Conservation (phyloP, 2,329 filamentous ascomycete species). For the Orbilia oligospora region DNA sequence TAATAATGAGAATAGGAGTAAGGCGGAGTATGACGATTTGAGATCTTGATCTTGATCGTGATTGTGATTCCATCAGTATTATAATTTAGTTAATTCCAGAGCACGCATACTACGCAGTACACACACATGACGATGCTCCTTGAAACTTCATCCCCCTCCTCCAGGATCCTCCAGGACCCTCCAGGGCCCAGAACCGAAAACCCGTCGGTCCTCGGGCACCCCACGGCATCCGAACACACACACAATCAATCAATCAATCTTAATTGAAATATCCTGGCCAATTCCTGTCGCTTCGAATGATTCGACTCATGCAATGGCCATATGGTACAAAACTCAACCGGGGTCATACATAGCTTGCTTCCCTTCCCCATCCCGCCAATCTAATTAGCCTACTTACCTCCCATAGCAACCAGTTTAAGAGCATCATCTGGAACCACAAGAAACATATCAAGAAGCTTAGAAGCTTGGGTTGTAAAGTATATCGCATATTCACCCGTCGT, state of each 20-base stretch:
- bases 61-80: constrained; percentile 11
- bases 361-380: constrained; percentile 11
- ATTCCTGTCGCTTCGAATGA: neutral
- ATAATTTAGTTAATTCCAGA: neutral
- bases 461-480: neutral
- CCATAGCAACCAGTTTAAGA: constrained; percentile 45
- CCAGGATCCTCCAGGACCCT: no score
- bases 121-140: no score
- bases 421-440: neutral
- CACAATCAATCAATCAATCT: no score
- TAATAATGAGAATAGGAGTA: no score
- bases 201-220: constrained; percentile 42
- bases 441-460: constrained; percentile 28
- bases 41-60: neutral
- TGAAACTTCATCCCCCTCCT: no score
- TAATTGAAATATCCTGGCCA: neutral
- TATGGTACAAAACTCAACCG: neutral
- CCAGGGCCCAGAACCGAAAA: neutral
- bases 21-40: no score
- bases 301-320: constrained; percentile 16
- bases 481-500: constrained; percentile 4
- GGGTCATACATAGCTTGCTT: constrained; percentile 17
- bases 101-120: no score
- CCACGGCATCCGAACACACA: neutral
- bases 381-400: constrained; percentile 28